phyloP scores from a whole-genome alignment of 192 early-diverging fungal genomes.

The Coemansia sp. region DNA sequence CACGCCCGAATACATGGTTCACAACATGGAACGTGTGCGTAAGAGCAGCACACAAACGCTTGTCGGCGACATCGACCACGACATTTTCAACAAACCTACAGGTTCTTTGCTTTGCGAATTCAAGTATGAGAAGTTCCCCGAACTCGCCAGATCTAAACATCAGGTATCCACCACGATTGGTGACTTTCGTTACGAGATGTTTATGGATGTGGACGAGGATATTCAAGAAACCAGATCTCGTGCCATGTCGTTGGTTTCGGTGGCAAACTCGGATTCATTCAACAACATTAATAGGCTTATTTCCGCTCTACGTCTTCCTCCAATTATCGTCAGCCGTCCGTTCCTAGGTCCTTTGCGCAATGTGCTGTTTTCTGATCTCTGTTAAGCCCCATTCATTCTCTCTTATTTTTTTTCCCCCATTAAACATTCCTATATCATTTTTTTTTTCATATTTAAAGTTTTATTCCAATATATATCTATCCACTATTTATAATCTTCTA shows the following conservation, averaged over 20 bases:
- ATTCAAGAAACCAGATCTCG: constrained; percentile 27
- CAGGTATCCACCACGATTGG: background rate
- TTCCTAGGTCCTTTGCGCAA: constrained; percentile 34
- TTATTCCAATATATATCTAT: background rate
- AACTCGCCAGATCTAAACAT: background rate
- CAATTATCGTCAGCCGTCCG: constrained; percentile 43
- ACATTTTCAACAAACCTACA: background rate
- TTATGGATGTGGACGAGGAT: constrained; percentile 42
- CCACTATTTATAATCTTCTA: constrained; percentile 18
- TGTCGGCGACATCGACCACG: constrained; percentile 6
- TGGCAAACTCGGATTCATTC: constrained; percentile 1
- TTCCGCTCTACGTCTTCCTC: constrained; percentile 30
- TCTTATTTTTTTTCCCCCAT: background rate
- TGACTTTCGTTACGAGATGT: constrained; percentile 1
- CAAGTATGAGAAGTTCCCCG: background rate
- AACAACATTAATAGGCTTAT: constrained; percentile 30
- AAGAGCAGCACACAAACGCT: constrained; percentile 24
- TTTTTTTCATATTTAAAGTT: too few species aligned
- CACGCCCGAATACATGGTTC: constrained; percentile 20
- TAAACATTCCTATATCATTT: constrained; percentile 2
- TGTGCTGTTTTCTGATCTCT: constrained; percentile 38
- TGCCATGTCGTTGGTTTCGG: constrained; percentile 14
- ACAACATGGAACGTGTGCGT: constrained; percentile 10
- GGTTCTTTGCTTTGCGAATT: constrained; percentile 3
- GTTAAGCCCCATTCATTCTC: constrained; percentile 9